Conservation (phyloP, 169 alveolate genomes). For the Amoebophrya sp. region DNA sequence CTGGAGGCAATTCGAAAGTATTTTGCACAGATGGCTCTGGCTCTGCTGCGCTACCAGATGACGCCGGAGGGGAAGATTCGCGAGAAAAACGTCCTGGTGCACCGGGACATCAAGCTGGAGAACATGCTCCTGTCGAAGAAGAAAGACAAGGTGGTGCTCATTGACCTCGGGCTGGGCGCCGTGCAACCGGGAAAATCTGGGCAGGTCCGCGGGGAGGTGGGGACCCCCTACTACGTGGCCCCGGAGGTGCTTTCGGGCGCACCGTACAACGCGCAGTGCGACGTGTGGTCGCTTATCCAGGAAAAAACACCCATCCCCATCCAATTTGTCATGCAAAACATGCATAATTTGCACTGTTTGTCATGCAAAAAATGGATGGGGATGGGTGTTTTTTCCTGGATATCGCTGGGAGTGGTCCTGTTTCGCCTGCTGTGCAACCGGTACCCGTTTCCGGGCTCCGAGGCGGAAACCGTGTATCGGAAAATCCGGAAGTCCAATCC, state of each 20-base stretch:
- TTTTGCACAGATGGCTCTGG: background rate
- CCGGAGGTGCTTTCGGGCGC: background rate
- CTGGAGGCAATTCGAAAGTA: background rate
- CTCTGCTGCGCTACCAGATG: slow-evolving; percentile 8
- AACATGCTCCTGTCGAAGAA: background rate
- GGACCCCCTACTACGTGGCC: slow-evolving; percentile 11
- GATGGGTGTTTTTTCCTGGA: too few species aligned
- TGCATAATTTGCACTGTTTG: too few species aligned
- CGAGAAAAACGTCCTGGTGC: background rate
- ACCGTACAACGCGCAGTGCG: background rate
- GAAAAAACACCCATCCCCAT: too few species aligned
- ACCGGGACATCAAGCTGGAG: slow-evolving; percentile 7
- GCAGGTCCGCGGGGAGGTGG: background rate
- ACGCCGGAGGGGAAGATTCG: background rate
- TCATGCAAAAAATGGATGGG: too few species aligned
- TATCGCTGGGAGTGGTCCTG: background rate
- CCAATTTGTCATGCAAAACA: too few species aligned
- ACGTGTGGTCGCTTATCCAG: background rate
- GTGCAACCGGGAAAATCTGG: background rate
- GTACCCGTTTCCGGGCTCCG: background rate
- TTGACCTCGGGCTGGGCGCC: slow-evolving; percentile 6
- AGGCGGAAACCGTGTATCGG: background rate
- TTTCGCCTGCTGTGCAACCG: slow-evolving; percentile 19
- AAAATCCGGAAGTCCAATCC: background rate
- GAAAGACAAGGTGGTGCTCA: background rate